Percentiles rank a stretch among this genome's conserved stretches.
Evolutionary conservation across 78 protist genomes (phyloP).

Genomic region (slime mould (Dictyostelium discoideum)): dicty_2.7 NC_007089.4:1781501-1782000

Average conservation of each 20-base stretch:
- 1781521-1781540: no score
- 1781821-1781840: background rate
- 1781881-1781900: no score
- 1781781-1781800: background rate
- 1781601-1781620: background rate
- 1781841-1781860: background rate
- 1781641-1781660: constrained; percentile 21
- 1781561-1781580: background rate
- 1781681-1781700: background rate
- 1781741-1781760: background rate
- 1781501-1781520: background rate
- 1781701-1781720: background rate
- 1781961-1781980: no score
- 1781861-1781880: no score
- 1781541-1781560: no score
- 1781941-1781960: no score
- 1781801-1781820: background rate
- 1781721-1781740: background rate
- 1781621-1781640: constrained; percentile 30
- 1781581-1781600: background rate
- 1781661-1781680: constrained; percentile 4
- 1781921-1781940: no score
- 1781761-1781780: constrained; percentile 7
- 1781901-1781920: no score
- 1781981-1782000: no score